Base-by-base conservation (phyloP, 306 rosid species). In the Ceratonia siliqua region DNA sequence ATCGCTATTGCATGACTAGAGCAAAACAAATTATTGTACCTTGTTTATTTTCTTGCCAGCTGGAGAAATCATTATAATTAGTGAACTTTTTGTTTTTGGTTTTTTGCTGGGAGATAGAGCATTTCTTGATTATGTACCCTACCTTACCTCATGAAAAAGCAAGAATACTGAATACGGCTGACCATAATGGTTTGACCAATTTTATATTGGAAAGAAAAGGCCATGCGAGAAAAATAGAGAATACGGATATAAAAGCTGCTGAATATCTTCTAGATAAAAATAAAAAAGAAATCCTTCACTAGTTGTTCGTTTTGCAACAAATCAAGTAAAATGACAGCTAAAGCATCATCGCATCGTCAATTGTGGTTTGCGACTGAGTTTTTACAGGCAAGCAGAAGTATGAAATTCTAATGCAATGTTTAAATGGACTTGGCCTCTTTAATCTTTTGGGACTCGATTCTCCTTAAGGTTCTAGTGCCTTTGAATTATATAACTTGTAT, bases 21-120 rank as follows among this genome's bases (percentile, higher is more conserved):
- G 74, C 72, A 32, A 63, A 63, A 52, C 30, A 59, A 74, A 69
- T 41, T 30, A 22, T 43, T 46, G 28, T 57, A 50, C 6, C 5
- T 62, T 78, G 68, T 78, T 73, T 73, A 42, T 68, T 52, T 75
- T 76, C 57, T 72, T 65, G 64, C 58, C 48, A 49, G 54, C 81
- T 70, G 58, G 41, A 66, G n/a, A 14, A 63, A 21, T 72, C 13
- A 21, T 62, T 41, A 7, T 50, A 57, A 30, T 41, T 64, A 70
- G 21, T 18, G 36, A 42, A 10, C 36, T 18, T 59, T 17, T 42
- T 24, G 46, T 61, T 0, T 28, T 28, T 28, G 2, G 32, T 32
- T 49, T 1, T 42, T 50, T 42, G 54, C 68, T 68, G 72, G 74
- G 58, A 56, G 66, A 17, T 46, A 53, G 53, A 55, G 64, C 12